phyloP scores from a whole-genome alignment of 1,284 basidiomycete species.

The Tilletia setariae region DNA sequence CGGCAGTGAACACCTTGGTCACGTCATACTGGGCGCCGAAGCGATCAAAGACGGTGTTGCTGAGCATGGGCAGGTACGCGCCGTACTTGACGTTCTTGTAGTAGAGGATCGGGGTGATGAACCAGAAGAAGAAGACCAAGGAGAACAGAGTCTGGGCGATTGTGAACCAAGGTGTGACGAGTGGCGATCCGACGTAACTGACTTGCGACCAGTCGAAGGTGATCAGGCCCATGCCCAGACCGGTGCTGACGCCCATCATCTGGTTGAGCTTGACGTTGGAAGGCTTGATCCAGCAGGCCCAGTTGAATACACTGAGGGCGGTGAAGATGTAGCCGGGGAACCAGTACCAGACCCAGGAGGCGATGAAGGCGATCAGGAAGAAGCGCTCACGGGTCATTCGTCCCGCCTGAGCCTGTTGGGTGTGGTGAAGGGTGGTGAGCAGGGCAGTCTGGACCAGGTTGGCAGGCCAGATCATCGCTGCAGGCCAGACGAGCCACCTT shows the following conservation, averaged over 20 bases:
- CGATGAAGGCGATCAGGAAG: constrained; percentile 34
- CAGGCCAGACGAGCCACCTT: constrained; percentile 44
- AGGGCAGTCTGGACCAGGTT: constrained; percentile 42
- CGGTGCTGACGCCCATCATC: constrained; percentile 38
- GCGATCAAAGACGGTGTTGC: constrained; percentile 39
- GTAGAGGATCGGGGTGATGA: constrained; percentile 42
- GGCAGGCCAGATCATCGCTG: constrained; percentile 49
- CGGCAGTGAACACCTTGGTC: constrained; percentile 25
- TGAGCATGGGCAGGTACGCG: constrained; percentile 38
- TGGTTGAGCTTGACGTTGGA: constrained; percentile 47
- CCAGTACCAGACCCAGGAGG: constrained; percentile 41
- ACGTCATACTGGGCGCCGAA: constrained; percentile 39
- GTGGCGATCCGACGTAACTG: constrained; percentile 31
- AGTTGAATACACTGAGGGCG: constrained; percentile 40
- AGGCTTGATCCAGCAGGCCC: constrained; percentile 45
- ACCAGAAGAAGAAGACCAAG: constrained; percentile 38
- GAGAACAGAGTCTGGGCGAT: constrained; percentile 37
- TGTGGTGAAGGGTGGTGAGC: constrained; percentile 40
- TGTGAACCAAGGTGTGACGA: constrained; percentile 43
- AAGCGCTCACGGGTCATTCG: constrained; percentile 57
- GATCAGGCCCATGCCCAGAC: constrained; percentile 37
- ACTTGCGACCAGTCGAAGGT: constrained; percentile 48
- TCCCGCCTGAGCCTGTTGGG: constrained; percentile 11
- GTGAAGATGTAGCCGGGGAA: constrained; percentile 48
- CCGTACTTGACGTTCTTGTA: constrained; percentile 44